These are phyloP conservation scores for Casuarina equisetifolia DNA, from an alignment of 306 rosid species.

Conservation along the genomic window DNA sequence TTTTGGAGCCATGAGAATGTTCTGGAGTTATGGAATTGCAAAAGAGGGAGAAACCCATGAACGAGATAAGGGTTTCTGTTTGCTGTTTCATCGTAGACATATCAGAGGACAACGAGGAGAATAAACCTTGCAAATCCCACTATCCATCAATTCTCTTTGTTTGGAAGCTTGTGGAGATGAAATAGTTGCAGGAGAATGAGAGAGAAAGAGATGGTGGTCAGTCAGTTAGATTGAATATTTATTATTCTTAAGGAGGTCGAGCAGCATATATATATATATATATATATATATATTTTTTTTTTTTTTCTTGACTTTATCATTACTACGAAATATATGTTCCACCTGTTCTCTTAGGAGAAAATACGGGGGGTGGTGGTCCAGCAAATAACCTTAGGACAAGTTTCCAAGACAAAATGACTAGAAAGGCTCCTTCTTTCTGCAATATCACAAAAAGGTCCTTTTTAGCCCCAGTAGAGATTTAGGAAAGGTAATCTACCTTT, in stretches of 20 bases:
- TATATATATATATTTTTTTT: neutral
- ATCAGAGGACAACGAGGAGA: constrained; percentile 30
- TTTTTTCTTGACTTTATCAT: constrained; percentile 32
- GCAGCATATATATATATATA: constrained; percentile 13
- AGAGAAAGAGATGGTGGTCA: constrained; percentile 52
- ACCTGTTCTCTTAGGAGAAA: constrained; percentile 30
- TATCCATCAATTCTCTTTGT: constrained; percentile 86
- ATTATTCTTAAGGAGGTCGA: constrained; percentile 32
- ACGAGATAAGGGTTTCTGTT: constrained; percentile 35
- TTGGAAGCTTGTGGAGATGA: constrained; percentile 86
- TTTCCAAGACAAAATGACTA: constrained; percentile 54
- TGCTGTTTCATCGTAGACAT: constrained; percentile 29
- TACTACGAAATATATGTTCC: constrained; percentile 33
- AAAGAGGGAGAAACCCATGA: constrained; percentile 53
- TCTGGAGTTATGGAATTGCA: constrained; percentile 13
- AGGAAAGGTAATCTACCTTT: neutral
- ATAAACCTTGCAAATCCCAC: constrained; percentile 70
- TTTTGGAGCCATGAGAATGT: constrained; percentile 39
- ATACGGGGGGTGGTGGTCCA: constrained; percentile 28
- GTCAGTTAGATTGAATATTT: constrained; percentile 42
- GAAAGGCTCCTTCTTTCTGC: constrained; percentile 54
- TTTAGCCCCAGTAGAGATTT: constrained; percentile 12
- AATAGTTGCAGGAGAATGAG: constrained; percentile 41
- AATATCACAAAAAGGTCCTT: constrained; percentile 61
- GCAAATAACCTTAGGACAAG: constrained; percentile 50